Evolutionary conservation across 257 asterid species (phyloP).

Genomic region (Linderniella brevidens): DNA sequence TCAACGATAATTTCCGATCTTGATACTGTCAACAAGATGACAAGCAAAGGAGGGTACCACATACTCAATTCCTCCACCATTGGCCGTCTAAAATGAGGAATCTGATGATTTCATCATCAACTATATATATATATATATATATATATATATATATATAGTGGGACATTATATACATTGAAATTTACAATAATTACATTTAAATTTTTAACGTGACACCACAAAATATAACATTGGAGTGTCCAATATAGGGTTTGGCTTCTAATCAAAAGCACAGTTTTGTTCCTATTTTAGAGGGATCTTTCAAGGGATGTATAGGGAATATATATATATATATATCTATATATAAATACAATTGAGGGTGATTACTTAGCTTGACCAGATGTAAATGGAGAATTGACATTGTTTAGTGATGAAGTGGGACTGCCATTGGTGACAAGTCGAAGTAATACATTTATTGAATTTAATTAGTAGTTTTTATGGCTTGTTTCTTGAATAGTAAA

Average conservation of each 20-base stretch:
- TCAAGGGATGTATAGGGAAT: slow-evolving; percentile 11
- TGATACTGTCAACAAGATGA: slow-evolving; percentile 43
- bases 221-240: slow-evolving; percentile 21
- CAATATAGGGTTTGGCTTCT: slow-evolving; percentile 18
- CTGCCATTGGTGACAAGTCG: slow-evolving; percentile 11
- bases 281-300: slow-evolving; percentile 11
- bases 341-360: neutral
- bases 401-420: slow-evolving; percentile 24
- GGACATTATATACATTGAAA: neutral
- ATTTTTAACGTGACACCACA: slow-evolving; percentile 11
- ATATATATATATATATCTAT: too few species aligned
- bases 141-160: too few species aligned
- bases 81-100: slow-evolving; percentile 82
- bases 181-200: slow-evolving; percentile 6
- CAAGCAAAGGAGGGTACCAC: slow-evolving; percentile 35
- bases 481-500: too few species aligned
- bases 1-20: too few species aligned
- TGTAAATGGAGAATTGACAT: slow-evolving; percentile 22
- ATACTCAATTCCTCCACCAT: slow-evolving; percentile 17
- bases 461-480: too few species aligned
- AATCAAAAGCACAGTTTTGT: slow-evolving; percentile 8
- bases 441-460: too few species aligned
- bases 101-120: slow-evolving; percentile 54
- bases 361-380: slow-evolving; percentile 9
- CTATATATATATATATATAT: too few species aligned